Evolutionary conservation across 805 yeast genomes (phyloP).

Genomic region (Saccharomycopsis capsularis): DNA sequence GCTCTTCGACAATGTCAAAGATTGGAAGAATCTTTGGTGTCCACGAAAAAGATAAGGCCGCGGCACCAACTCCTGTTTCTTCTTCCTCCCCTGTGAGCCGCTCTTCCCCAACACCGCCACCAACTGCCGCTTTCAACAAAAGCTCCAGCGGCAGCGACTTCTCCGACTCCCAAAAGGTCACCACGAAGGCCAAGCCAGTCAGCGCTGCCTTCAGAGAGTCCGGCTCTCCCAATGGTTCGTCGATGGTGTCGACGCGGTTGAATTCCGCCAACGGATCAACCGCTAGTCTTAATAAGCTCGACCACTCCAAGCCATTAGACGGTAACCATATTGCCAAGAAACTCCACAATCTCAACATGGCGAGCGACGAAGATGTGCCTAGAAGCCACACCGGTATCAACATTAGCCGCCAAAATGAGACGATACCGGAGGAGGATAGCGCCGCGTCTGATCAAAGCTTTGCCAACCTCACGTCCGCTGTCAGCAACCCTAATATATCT

Average conservation of each 20-base stretch:
- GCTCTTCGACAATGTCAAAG: constrained; percentile 27
- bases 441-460: neutral
- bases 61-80: constrained; percentile 3
- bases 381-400: neutral
- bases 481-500: constrained; percentile 6
- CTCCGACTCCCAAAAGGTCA: neutral
- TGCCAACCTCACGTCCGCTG: neutral
- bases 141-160: neutral
- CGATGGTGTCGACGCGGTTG: neutral
- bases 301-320: neutral
- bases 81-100: neutral
- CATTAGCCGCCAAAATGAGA: neutral
- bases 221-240: neutral
- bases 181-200: neutral
- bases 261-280: constrained; percentile 6
- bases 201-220: neutral
- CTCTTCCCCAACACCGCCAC: neutral
- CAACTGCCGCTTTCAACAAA: neutral
- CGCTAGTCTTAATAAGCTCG: neutral
- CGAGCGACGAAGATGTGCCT: neutral
- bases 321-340: neutral
- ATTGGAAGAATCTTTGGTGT: constrained; percentile 28
- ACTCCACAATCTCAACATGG: neutral
- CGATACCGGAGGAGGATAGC: neutral
- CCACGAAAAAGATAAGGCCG: constrained; percentile 4